These are phyloP conservation scores for Venturia pyrina DNA, from an alignment of 2,329 filamentous ascomycete genomes.

Conservation along the genomic window DNA sequence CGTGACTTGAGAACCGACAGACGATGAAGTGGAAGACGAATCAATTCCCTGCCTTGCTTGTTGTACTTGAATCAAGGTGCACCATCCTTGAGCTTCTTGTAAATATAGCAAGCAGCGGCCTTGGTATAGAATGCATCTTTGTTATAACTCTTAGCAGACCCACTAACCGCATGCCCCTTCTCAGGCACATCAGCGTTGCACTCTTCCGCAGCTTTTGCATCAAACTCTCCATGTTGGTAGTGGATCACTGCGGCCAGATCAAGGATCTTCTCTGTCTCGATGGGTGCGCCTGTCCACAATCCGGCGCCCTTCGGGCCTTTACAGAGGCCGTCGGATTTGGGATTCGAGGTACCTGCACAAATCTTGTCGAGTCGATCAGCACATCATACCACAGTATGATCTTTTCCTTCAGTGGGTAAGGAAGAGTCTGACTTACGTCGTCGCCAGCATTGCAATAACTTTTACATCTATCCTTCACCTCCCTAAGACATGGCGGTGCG, in stretches of 20 bases:
- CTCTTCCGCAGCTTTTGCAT: not conserved
- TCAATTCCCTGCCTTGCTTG: too few species aligned
- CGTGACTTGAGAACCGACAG: too few species aligned
- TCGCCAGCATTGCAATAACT: constrained; percentile 11
- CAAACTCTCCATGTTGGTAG: not conserved
- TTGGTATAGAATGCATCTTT: constrained; percentile 8
- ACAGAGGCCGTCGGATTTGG: constrained; percentile 1
- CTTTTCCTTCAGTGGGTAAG: not conserved
- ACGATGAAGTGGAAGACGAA: too few species aligned
- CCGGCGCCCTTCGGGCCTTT: not conserved
- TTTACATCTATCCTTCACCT: constrained; percentile 8
- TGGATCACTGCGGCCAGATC: not conserved
- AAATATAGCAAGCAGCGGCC: constrained; percentile 10
- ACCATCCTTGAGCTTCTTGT: constrained; percentile 4
- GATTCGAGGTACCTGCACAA: not conserved
- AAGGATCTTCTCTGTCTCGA: not conserved
- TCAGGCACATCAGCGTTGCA: constrained; percentile 9
- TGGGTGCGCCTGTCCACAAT: not conserved
- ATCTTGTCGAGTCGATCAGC: not conserved
- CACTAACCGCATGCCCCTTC: constrained; percentile 6
- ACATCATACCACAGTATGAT: not conserved
- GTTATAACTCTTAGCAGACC: constrained; percentile 8
- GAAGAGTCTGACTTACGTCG: not conserved
- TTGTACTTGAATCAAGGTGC: not conserved
- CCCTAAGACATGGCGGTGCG: not conserved